Conservation (phyloP, 257 asterid species). For the Ajuga chamaepitys region DNA sequence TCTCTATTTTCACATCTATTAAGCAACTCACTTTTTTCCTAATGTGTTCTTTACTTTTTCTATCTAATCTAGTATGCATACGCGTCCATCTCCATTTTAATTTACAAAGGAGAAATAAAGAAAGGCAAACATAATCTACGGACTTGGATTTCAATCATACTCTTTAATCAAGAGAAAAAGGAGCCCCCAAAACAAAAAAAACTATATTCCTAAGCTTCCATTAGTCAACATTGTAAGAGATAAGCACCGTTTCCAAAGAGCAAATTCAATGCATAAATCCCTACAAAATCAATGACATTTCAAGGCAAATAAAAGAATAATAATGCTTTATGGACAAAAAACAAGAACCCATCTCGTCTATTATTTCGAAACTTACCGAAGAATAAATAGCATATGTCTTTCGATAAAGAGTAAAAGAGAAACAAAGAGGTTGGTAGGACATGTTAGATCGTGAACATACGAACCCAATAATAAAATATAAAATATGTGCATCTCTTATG, state of each 20-base stretch:
- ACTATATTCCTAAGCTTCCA: not conserved
- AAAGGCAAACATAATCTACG: not conserved
- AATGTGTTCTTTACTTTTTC: no score
- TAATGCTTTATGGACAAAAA: not conserved
- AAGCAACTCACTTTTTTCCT: not conserved
- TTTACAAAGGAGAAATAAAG: not conserved
- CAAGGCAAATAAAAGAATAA: not conserved
- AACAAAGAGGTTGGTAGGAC: no score
- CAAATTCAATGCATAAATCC: not conserved
- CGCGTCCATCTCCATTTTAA: not conserved
- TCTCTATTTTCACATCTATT: not conserved
- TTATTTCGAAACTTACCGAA: not conserved
- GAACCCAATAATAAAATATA: no score
- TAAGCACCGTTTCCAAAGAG: not conserved
- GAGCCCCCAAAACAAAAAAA: not conserved
- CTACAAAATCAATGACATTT: not conserved
- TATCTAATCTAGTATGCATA: not conserved
- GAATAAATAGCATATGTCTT: not conserved
- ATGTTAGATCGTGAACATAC: no score
- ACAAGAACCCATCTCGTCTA: not conserved
- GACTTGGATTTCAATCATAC: not conserved
- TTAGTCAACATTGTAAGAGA: not conserved
- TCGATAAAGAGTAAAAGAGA: no score
- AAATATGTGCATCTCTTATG: not conserved
- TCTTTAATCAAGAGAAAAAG: not conserved